Evolutionary conservation across 768 basidiomycete genomes (phyloP).

Genomic region (Megacollybia marginata): DNA sequence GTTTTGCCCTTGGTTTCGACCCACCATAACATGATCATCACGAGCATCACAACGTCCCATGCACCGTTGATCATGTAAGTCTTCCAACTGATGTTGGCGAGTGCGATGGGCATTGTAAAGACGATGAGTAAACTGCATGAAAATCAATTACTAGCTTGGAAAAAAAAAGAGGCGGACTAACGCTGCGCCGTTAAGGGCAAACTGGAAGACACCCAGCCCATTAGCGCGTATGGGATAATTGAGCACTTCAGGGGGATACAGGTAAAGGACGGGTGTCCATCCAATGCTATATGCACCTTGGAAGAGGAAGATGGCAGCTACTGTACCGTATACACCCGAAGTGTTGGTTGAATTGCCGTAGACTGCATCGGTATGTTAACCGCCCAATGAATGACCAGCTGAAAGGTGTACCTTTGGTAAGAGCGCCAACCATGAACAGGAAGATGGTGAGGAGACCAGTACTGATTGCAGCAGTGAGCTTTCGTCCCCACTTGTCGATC

Average conservation of each 20-base stretch:
- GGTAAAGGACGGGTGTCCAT: slow-evolving; percentile 16
- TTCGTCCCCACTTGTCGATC: slow-evolving; percentile 14
- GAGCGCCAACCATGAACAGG: slow-evolving; percentile 15
- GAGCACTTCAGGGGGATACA: slow-evolving; percentile 48
- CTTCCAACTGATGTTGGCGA: slow-evolving; percentile 23
- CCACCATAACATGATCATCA: slow-evolving; percentile 28
- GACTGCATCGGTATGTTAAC: neutral
- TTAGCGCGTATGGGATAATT: slow-evolving; percentile 44
- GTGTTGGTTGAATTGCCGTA: slow-evolving; percentile 15
- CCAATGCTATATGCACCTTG: slow-evolving; percentile 16
- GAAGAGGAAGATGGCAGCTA: slow-evolving; percentile 17
- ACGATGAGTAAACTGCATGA: slow-evolving; percentile 30
- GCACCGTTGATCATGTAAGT: slow-evolving; percentile 39
- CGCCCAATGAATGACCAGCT: neutral
- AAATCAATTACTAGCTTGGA: neutral
- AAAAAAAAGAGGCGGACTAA: slow-evolving; percentile 33
- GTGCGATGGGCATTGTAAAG: slow-evolving; percentile 1
- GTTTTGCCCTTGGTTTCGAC: slow-evolving; percentile 44
- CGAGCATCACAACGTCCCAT: slow-evolving; percentile 41
- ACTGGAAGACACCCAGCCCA: slow-evolving; percentile 37
- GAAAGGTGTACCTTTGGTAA: slow-evolving; percentile 10
- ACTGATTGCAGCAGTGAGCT: slow-evolving; percentile 12
- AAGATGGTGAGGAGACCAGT: slow-evolving; percentile 13
- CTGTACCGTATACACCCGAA: slow-evolving; percentile 14
- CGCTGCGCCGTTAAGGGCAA: slow-evolving; percentile 16